Base-by-base conservation (phyloP, 768 basidiomycete species). In the Auricularia cornea region DNA sequence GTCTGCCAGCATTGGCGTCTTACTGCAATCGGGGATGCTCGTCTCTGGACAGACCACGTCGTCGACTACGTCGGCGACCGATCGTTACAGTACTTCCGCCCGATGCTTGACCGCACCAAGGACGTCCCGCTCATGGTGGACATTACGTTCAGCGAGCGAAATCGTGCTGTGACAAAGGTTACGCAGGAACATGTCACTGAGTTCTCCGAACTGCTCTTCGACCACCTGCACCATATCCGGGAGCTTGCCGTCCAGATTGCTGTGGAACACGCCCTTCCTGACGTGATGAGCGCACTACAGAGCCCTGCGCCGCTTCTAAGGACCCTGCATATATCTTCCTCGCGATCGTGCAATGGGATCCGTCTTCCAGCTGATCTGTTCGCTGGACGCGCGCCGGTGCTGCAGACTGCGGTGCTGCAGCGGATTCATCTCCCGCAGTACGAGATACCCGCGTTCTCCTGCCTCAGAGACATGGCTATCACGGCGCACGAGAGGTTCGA, bases 1-100 rank as follows among this genome's bases (percentile, higher is more conserved):
- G 80, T 84, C 23, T 90, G 86, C 68, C 76, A 72, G 61, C 73
- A 73, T 44, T 86, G 86, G 85, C 79, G 86, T 60, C 71, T 71
- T 33, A 70, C 81, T 20, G 80, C 80, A 60, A 71, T 81, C 35
- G 71, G 70, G 26, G 83, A 87, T 66, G 68, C 77, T 1, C 83
- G 80, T 20, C 65, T 87, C 32, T 88, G 86, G 86, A 87, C 81
- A 67, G 82, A 28, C 6, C 54, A 57, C 30, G 30, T 31, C 30
- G 28, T 57, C 26, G 3, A 1, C 26, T 26, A 57, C 28, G 23
- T 16, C 54, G 28, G 54, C 54, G 30, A 16, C 16, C 4, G 26
- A 3, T 20, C 54, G 30, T 11, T 57, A 2, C 16, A 16, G 26
- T 26, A 10, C 16, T 31, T 8, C 4, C 12, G 28, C 8, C 23